Conservation (phyloP, 2,329 filamentous ascomycete species). For the Aureobasidium sp. region DNA sequence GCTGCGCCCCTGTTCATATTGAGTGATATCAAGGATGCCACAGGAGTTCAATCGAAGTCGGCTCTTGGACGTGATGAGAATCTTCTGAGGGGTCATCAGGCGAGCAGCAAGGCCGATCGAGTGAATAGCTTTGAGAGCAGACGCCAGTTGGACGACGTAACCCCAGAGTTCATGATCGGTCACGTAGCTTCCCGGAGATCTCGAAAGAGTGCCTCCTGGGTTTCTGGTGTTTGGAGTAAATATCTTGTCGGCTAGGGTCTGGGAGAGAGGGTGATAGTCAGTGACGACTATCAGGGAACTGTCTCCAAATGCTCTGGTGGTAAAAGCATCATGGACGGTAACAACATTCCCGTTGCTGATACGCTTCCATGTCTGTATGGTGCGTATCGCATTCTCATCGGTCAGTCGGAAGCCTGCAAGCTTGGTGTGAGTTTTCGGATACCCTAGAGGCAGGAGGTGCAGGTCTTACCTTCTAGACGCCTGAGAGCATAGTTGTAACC, state of each 20-base stretch:
- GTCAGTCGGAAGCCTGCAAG: conserved; percentile 67
- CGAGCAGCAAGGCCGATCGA: conserved; percentile 71
- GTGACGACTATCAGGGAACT: conserved; percentile 91
- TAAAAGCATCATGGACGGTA: conserved; percentile 84
- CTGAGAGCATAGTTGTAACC: conserved; percentile 82
- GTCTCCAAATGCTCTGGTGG: conserved; percentile 84
- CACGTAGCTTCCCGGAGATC: conserved; percentile 34
- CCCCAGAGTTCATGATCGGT: conserved; percentile 76
- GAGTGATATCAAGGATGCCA: conserved; percentile 79
- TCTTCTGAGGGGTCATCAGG: conserved; percentile 78
- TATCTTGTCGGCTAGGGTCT: conserved; percentile 80
- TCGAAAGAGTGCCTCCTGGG: not conserved
- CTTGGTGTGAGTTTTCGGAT: not conserved
- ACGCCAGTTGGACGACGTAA: conserved; percentile 86
- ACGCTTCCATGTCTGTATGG: conserved; percentile 82
- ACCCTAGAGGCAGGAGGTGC: conserved; percentile 12
- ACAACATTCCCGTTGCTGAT: conserved; percentile 77
- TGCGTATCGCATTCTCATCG: conserved; percentile 79
- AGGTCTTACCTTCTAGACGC: conserved; percentile 61
- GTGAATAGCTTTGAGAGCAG: conserved; percentile 81
- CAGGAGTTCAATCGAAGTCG: conserved; percentile 83
- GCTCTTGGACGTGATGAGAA: conserved; percentile 84
- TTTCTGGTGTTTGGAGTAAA: conserved; percentile 35
- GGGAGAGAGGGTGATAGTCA: conserved; percentile 85
- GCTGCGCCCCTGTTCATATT: conserved; percentile 63